Evolutionary conservation across 2,329 filamentous ascomycete species (phyloP), one percentile per base, ranked within the genome.

Genomic region (Teratosphaeria zuluensis): DNA sequence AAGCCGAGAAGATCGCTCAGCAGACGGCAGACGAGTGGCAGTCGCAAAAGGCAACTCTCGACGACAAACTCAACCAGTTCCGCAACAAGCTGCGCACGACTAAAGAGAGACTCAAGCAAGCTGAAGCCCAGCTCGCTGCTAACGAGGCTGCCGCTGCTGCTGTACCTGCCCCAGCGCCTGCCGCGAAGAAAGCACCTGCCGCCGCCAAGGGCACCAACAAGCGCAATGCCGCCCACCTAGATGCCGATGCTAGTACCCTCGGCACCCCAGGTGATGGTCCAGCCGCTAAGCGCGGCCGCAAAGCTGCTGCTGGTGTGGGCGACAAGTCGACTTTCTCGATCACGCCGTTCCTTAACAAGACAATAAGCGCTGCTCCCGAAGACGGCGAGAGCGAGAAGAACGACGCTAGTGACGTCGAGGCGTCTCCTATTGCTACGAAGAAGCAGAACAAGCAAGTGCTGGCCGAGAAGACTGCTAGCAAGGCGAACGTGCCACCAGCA

Each of bases 271-370:
- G 78, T 56, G 74, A 78, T 63, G 68, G 75, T 68, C 67, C 75
- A 70, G 72, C 73, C 30, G 71, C 73, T 38, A 80, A 80, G 70
- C 76, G 78, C 62, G 71, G 73, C 33, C 74, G 72, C 59, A 76
- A 78, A 61, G 71, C 70, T 12, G 81, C 84, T 21, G 80, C 82
- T 1, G 75, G 84, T 58, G 77, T 88, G 4, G 90, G 89, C 32
- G 90, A 95, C 69, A 96, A 96, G 73, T 96, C 92, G 0, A 86
- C 82, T 2, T 96, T 97, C 73, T 96, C 91, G 3, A 90, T 96
- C 63, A 97, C 92, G 0, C 92, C 92, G 0, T 96, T 95, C 77
- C 79, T 97, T 61, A 95, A 92, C 72, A 84, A 87, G 55, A 86
- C 84, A 30, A 84, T 80, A 61, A 86, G 78, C 63, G 76, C 86